These are phyloP conservation scores for Plantago elongata DNA, from an alignment of 257 asterid genomes.

Conservation along the genomic window DNA sequence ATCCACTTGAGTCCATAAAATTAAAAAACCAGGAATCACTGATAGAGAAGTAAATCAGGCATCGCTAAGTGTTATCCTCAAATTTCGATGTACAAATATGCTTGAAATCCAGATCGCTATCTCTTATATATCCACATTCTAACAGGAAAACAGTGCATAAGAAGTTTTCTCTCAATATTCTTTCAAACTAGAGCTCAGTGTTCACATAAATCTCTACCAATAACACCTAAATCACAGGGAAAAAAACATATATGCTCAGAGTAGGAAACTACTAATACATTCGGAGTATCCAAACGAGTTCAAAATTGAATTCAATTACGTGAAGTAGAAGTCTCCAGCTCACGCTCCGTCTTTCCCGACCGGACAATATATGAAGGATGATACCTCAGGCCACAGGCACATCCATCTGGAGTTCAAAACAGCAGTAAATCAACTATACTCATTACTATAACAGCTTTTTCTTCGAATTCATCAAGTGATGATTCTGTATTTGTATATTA, in stretches of 20 bases:
- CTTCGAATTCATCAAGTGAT: not conserved
- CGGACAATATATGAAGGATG: conserved; percentile 28
- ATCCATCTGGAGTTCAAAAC: conserved; percentile 33
- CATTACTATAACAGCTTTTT: not conserved
- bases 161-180: too few relatives aligned
- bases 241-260: too few relatives aligned
- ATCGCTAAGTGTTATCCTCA: not conserved
- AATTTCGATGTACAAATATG: too few relatives aligned
- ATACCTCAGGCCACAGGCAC: conserved; percentile 26
- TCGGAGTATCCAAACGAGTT: too few relatives aligned
- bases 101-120: too few relatives aligned
- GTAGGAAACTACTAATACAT: too few relatives aligned
- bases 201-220: too few relatives aligned
- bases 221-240: too few relatives aligned
- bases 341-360: conserved; percentile 58
- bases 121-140: too few relatives aligned
- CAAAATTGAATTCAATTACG: conserved; percentile 24
- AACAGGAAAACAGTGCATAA: too few relatives aligned
- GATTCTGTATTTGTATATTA: conserved; percentile 3
- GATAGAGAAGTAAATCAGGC: not conserved
- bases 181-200: too few relatives aligned
- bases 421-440: not conserved
- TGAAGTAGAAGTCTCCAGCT: conserved; percentile 51
- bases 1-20: not conserved
- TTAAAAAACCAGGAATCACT: not conserved